Evolutionary conservation across 495 filamentous ascomycete species (phyloP).

Genomic region (Letharia columbiana): DNA sequence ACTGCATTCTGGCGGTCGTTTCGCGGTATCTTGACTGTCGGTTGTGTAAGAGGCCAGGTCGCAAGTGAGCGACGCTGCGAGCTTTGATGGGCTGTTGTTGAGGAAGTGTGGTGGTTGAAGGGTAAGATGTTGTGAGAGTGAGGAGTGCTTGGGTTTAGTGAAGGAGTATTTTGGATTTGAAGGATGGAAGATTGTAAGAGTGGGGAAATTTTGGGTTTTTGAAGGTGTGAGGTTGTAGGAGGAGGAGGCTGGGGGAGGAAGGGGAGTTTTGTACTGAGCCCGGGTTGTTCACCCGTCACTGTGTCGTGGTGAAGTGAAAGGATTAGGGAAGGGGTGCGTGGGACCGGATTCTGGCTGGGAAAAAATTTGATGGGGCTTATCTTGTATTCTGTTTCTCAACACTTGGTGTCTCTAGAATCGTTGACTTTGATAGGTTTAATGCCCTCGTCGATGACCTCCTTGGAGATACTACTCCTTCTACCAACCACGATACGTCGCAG

Average conservation of each 20-base stretch:
- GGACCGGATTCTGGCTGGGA: background rate
- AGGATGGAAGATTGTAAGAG: background rate
- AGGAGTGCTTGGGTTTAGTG: background rate
- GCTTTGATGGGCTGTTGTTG: background rate
- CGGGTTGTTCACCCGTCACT: background rate
- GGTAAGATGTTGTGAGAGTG: background rate
- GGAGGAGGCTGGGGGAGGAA: background rate
- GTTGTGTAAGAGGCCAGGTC: background rate
- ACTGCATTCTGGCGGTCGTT: constrained; percentile 9
- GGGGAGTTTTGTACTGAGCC: background rate
- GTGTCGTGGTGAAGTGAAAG: background rate
- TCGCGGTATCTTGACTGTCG: background rate
- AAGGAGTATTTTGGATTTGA: background rate
- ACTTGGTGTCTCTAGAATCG: too few relatives aligned
- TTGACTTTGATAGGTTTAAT: too few relatives aligned
- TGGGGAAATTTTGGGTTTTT: background rate
- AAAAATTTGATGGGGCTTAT: background rate
- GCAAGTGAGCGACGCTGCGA: background rate
- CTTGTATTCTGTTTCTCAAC: too few relatives aligned
- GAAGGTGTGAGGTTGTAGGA: background rate
- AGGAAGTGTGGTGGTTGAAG: background rate
- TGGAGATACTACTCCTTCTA: too few relatives aligned
- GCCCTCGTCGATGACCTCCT: too few relatives aligned
- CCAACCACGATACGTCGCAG: background rate
- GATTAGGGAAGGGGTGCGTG: background rate